phyloP scores from a whole-genome alignment of 2,329 filamentous ascomycete species.

The Aspergillus udagawae region DNA sequence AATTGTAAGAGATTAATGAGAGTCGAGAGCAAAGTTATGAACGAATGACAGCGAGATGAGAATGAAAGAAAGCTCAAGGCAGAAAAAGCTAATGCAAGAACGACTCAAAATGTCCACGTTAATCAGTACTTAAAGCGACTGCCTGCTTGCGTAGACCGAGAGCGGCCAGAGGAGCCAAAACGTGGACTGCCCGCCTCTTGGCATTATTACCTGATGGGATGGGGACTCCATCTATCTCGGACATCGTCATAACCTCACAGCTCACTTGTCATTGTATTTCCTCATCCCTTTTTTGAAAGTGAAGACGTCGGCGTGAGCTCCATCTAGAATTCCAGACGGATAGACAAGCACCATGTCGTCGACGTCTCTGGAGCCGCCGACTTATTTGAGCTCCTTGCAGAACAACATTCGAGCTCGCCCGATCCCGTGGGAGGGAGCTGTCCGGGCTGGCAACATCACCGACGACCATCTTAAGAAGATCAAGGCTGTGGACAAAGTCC shows the following conservation, averaged over 20 bases:
- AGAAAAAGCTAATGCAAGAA: background rate
- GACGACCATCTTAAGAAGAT: slow-evolving; percentile 94
- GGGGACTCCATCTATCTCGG: background rate
- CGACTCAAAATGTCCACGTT: background rate
- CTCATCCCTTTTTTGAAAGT: background rate
- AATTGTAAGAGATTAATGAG: background rate
- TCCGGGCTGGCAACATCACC: slow-evolving; percentile 87
- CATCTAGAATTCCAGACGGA: background rate
- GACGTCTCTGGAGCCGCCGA: slow-evolving; percentile 90
- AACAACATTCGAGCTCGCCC: slow-evolving; percentile 95
- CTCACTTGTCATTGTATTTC: background rate
- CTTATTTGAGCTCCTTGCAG: slow-evolving; percentile 82
- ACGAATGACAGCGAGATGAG: slow-evolving; percentile 5
- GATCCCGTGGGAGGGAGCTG: slow-evolving; percentile 96
- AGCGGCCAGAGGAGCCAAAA: background rate
- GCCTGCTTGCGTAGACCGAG: background rate
- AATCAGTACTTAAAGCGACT: background rate
- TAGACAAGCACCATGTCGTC: slow-evolving; percentile 16
- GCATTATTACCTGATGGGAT: background rate
- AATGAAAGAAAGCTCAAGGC: slow-evolving; percentile 1
- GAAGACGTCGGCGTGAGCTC: slow-evolving; percentile 4
- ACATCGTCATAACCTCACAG: background rate
- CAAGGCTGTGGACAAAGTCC: slow-evolving; percentile 92
- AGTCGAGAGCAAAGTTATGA: background rate
- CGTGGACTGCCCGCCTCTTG: background rate